Evolutionary conservation across 306 rosid species (phyloP), one percentile per base, ranked within the genome.

Genomic region (Vigna reflexopilosa): DNA sequence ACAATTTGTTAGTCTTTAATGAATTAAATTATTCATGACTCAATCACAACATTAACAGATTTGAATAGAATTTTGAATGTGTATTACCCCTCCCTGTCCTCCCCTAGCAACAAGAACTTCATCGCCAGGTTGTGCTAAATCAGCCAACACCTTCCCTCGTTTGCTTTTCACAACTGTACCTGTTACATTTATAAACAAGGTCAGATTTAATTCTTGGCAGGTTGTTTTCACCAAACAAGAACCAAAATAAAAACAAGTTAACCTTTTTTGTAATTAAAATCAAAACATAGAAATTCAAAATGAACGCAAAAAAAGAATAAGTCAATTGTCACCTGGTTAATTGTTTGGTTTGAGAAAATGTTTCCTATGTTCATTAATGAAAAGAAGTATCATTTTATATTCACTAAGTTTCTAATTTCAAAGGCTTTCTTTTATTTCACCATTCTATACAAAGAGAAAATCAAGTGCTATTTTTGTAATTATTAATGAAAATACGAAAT

Each of bases 41-140:
- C 67, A 32, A 15, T 5, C 7, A 67, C 54, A 30, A 61, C 63
- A 72, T 6, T 9, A 65, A 57, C 6, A 49, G 54, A 11, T 30
- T 17, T 36, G 9, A n/a, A 83, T 70, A 51, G 15, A 48, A 45
- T 6, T 15, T 11, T 4, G 56, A 72, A 42, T 55, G 72, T 55
- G 75, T 51, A 88, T 75, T 86, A 91, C 98, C 98, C 98, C 99
- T 87, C 99, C 99, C 84, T 91, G 97, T 78, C 98, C 99, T 6
- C 99, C 98, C 86, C 94, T 88, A 0, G 96, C 99, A 45, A 91
- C 99, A 73, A 91, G 90, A 82, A 96, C 79, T 86, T 96, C 96
- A 54, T 96, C 98, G 57, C 94, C 93, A 3, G 87, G 94, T 78
- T 40, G 86, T 2, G 90, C 94, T 51, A 96, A 85, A 86, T 96